Conservation (phyloP, 225 moss, liverwort and hornwort genomes). For the Pseudisothecium myosuroides region DNA sequence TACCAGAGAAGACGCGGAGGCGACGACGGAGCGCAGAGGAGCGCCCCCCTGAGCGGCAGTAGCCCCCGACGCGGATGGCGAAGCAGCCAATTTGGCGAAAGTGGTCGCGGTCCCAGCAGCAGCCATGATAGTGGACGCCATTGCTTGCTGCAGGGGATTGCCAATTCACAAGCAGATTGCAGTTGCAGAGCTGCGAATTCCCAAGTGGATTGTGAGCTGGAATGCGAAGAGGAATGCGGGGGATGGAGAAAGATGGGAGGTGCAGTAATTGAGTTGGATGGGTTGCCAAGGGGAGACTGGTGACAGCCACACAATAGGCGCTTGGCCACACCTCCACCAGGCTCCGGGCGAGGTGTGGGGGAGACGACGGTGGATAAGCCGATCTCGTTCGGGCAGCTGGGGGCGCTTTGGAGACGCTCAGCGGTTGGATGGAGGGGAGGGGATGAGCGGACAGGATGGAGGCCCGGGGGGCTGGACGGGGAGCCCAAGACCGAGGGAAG, state of each 20-base stretch:
- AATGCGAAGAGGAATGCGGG: neutral
- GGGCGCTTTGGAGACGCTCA: neutral
- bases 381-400: neutral
- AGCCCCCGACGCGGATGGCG: neutral
- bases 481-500: neutral
- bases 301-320: neutral
- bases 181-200: neutral
- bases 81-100: slow-evolving; percentile 2
- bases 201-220: neutral
- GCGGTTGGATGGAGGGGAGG: neutral
- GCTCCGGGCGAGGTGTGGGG: neutral
- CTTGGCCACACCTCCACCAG: neutral
- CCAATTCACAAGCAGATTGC: neutral
- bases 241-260: neutral
- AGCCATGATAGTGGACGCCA: slow-evolving; percentile 12
- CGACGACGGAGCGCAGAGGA: neutral
- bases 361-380: neutral
- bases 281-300: neutral
- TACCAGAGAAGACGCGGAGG: slow-evolving; percentile 7
- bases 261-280: neutral
- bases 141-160: neutral
- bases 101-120: neutral
- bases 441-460: neutral
- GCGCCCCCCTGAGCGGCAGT: neutral
- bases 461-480: neutral